These are phyloP conservation scores for Multifurca ochricompacta DNA, from an alignment of 768 basidiomycete genomes.

Conservation along the genomic window DNA sequence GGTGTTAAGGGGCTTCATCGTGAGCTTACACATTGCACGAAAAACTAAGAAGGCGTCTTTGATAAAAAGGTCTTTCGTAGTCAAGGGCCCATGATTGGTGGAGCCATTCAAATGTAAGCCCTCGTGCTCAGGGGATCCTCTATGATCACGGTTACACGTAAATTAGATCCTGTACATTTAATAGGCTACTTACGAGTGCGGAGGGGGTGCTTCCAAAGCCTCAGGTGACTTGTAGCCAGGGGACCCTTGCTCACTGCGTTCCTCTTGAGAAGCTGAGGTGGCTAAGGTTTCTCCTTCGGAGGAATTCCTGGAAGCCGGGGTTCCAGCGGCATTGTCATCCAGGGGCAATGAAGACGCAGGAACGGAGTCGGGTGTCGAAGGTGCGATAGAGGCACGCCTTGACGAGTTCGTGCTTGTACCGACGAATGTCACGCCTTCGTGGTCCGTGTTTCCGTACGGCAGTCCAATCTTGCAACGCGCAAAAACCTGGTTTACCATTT, in stretches of 20 bases:
- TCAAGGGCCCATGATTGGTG: constrained; percentile 39
- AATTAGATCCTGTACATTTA: too few species aligned
- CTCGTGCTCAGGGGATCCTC: constrained; percentile 3
- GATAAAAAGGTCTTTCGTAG: constrained; percentile 82
- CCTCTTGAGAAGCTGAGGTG: not conserved
- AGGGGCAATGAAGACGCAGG: constrained; percentile 16
- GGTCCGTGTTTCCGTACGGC: constrained; percentile 16
- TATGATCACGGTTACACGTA: not conserved
- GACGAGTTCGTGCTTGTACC: constrained; percentile 15
- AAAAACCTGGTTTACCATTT: constrained; percentile 98
- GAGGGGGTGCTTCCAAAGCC: not conserved
- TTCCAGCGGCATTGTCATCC: not conserved
- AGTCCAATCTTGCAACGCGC: constrained; percentile 54
- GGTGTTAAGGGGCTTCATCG: constrained; percentile 91
- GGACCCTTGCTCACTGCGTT: not conserved
- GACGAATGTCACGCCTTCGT: not conserved
- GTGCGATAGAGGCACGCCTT: constrained; percentile 9
- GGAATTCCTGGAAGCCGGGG: not conserved
- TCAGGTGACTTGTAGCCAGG: not conserved
- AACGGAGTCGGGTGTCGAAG: constrained; percentile 16
- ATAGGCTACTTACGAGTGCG: constrained; percentile 5
- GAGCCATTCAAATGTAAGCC: constrained; percentile 19
- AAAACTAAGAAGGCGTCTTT: constrained; percentile 99
- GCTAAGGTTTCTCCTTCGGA: not conserved
- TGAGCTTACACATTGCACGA: constrained; percentile 92